phyloP scores from a whole-genome alignment of 768 basidiomycete species.

The Hebeloma cylindrosporum region DNA sequence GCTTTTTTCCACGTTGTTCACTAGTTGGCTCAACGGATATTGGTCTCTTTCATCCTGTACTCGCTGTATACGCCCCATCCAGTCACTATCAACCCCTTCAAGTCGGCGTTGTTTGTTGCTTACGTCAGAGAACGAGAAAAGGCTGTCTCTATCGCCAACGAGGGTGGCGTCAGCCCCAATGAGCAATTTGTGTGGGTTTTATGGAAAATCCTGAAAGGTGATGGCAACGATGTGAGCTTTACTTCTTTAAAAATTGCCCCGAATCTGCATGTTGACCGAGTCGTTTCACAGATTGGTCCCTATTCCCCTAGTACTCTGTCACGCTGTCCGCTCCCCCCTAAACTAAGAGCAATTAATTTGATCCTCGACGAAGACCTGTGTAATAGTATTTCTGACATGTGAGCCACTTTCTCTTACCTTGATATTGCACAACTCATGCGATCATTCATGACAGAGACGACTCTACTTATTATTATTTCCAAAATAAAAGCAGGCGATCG shows the following conservation, averaged over 20 bases:
- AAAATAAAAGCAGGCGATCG: conserved; percentile 40
- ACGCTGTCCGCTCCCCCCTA: conserved; percentile 71
- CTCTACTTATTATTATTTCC: conserved; percentile 44
- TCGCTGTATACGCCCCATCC: conserved; percentile 80
- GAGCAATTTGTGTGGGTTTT: conserved; percentile 85
- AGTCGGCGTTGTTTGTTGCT: conserved; percentile 64
- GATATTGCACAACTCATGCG: conserved; percentile 7
- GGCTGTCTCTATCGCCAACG: conserved; percentile 51
- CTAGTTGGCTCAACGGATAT: conserved; percentile 75
- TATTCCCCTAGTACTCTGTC: conserved; percentile 77
- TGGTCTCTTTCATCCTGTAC: conserved; percentile 78
- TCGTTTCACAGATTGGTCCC: conserved; percentile 64
- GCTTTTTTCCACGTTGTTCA: conserved; percentile 5
- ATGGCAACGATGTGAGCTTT: conserved; percentile 71
- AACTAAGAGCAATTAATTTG: conserved; percentile 72
- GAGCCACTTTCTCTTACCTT: conserved; percentile 20
- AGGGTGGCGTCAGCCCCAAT: conserved; percentile 53
- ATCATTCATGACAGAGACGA: conserved; percentile 38
- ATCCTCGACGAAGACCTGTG: conserved; percentile 64
- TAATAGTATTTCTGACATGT: conserved; percentile 50
- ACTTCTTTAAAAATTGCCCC: background rate
- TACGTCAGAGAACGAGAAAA: conserved; percentile 68
- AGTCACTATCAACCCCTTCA: conserved; percentile 80
- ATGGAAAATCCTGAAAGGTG: conserved; percentile 84
- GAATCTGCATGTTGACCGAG: conserved; percentile 4